These are phyloP conservation scores for Syzygium aromaticum DNA, from an alignment of 345 rosid genomes.

Conservation along the genomic window DNA sequence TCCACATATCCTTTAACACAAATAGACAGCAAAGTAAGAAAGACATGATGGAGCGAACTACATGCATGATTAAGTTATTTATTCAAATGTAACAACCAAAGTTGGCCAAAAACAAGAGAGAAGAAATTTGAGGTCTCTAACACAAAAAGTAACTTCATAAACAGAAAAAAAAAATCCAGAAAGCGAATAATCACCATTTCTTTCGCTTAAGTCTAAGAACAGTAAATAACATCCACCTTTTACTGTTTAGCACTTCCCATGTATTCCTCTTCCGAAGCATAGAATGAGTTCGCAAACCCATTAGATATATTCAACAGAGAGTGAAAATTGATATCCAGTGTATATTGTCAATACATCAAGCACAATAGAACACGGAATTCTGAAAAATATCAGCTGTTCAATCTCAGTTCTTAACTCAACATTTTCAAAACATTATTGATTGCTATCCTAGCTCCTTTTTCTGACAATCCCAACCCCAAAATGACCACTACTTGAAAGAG, in stretches of 20 bases:
- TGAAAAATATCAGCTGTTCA: background rate
- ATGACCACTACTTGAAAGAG: background rate
- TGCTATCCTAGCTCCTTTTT: background rate
- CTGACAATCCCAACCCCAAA: background rate
- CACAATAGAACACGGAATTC: background rate
- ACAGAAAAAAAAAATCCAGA: background rate
- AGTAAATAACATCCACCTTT: background rate
- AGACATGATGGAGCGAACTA: background rate
- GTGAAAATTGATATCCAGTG: background rate
- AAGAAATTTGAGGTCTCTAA: background rate
- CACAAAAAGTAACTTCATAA: background rate
- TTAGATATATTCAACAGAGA: background rate
- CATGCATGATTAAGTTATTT: background rate
- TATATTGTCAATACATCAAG: background rate
- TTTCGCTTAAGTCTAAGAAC: background rate
- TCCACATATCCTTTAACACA: conserved; percentile 26
- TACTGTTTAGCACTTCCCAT: background rate
- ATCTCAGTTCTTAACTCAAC: background rate
- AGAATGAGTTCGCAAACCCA: background rate
- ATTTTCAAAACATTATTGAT: background rate
- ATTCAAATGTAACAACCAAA: background rate
- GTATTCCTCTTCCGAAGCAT: background rate
- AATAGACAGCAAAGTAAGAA: background rate
- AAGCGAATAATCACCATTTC: background rate
- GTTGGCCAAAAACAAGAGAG: background rate